Evolutionary conservation across 2,329 filamentous ascomycete genomes (phyloP), one percentile per base, ranked within the genome.

Genomic region (Colletotrichum viniferum): DNA sequence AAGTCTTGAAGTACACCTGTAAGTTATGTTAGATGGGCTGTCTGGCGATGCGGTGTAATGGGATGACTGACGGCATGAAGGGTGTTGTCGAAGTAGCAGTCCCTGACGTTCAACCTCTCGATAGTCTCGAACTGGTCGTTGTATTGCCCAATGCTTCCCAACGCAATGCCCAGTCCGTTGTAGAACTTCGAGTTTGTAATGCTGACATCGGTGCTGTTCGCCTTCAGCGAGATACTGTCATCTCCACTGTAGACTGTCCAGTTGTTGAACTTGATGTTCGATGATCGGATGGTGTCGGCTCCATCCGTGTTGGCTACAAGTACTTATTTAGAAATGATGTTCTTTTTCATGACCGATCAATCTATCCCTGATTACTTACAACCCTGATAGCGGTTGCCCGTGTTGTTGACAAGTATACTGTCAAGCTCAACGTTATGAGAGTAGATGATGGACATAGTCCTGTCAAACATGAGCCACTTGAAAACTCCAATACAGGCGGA

Each of bases 141-240:
- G 69, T 87, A 88, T 77, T 89, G 88, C 0, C 87, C 88, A 21
- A 89, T 88, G 26, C 83, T 86, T 1, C 88, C 87, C 7, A 90
- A 81, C 0, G 88, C 86, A 21, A 89, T 83, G 1, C 87, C 87
- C 0, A 83, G 77, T 0, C 87, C 87, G 18, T 83, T 81, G 75
- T 85, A 83, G 76, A 88, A 87, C 3, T 76, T 80, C 13, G 81
- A 84, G 73, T 89, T 83, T 9, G 80, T 82, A 70, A 88, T 78
- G 16, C 65, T 79, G 32, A 81, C 76, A 48, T 81, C 66, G 7
- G 78, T 79, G 62, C 79, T 81, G 48, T 80, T 79, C 8, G 77
- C 79, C 56, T 81, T 80, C 5, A 81, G 43, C 2, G 79, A 69
- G 18, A 78, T 79, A 63, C 77, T 74, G 64, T 80, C 77, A 32